These are phyloP conservation scores for Aureobasidium sp. DNA, from an alignment of 2,329 filamentous ascomycete species.

Conservation along the genomic window DNA sequence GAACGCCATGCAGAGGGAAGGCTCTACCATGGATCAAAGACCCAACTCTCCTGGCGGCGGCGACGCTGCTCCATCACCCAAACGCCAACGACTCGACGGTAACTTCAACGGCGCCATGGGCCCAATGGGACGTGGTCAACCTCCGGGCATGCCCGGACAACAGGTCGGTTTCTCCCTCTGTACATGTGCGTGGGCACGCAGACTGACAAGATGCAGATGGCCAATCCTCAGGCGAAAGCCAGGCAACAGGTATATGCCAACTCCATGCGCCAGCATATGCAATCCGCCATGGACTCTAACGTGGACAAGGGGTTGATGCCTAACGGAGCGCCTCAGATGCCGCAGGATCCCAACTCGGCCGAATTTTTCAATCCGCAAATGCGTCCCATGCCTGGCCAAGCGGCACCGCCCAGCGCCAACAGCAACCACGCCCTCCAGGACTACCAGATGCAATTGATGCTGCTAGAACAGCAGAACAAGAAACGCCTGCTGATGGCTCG, in stretches of 20 bases:
- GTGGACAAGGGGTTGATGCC: constrained; percentile 61
- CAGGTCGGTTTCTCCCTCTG: constrained; percentile 32
- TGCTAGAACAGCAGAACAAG: constrained; percentile 81
- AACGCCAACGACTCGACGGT: constrained; percentile 74
- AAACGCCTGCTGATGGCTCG: constrained; percentile 77
- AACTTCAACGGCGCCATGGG: constrained; percentile 62
- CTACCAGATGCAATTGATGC: constrained; percentile 84
- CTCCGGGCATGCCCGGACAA: constrained; percentile 63
- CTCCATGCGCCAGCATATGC: constrained; percentile 74
- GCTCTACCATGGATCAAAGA: constrained; percentile 71
- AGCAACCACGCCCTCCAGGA: constrained; percentile 78
- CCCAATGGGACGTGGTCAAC: constrained; percentile 60
- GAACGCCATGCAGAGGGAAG: constrained; percentile 76
- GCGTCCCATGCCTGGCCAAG: constrained; percentile 25
- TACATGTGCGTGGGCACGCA: not conserved
- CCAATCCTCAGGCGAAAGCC: constrained; percentile 6
- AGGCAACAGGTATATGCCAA: constrained; percentile 53
- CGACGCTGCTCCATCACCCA: constrained; percentile 87
- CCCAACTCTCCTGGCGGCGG: constrained; percentile 67
- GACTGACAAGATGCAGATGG: constrained; percentile 8
- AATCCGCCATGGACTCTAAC: constrained; percentile 61
- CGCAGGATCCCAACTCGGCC: constrained; percentile 61
- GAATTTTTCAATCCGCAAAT: constrained; percentile 42
- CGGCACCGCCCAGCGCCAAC: constrained; percentile 33
- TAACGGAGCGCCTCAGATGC: constrained; percentile 53